Base-by-base conservation (phyloP, 2,329 filamentous ascomycete genomes). In the Apiospora saccharicola region DNA sequence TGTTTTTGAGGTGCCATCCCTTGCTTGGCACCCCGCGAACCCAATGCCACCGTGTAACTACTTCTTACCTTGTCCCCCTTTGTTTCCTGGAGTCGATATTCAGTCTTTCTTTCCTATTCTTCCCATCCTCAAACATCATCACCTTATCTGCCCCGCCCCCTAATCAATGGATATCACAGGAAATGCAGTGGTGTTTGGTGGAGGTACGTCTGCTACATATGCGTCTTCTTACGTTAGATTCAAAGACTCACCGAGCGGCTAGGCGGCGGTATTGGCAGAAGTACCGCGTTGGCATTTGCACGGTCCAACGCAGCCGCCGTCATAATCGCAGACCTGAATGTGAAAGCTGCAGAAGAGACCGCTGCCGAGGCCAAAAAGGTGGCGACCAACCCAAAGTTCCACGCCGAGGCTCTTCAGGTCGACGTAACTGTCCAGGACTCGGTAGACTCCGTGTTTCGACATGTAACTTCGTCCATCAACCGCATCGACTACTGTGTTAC, bases 401-500 rank as follows among this genome's bases (percentile, higher is more conserved):
- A 34, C 4, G 70, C 46, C 6, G 70, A 72, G 47, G 67, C 68
- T 16, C 19, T 68, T n/a, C 34, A 19, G 13, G 34, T 73, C 8
- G 72, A 73, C 43, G 53, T 73, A 24, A 70, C 67, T 5, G 4
- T 24, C 22, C 51, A 73, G 43, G 68, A 71, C 19, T 71, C 70
- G n/a, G 61, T 72, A 1, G 46, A 61, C 10, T 16, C 24, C 10
- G 37, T 46, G 8, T 16, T 69, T 3, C 41, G 26, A 3, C 16
- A 69, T 6, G 69, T 49, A 41, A 41, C 61, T 14, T 26, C 71
- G n/a, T 16, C n/a, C 2, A 74, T 75, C 43, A 71, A 69, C 10
- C 73, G 76, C 3, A 57, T 76, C 4, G 76, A 77, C 37, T 77
- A 77, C 26, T 76, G 73, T 14, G 70, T 77, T n/a, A 75, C 73